phyloP scores from a whole-genome alignment of 1,139 yeast genomes.

The Pneumocystis oryctolagi region DNA sequence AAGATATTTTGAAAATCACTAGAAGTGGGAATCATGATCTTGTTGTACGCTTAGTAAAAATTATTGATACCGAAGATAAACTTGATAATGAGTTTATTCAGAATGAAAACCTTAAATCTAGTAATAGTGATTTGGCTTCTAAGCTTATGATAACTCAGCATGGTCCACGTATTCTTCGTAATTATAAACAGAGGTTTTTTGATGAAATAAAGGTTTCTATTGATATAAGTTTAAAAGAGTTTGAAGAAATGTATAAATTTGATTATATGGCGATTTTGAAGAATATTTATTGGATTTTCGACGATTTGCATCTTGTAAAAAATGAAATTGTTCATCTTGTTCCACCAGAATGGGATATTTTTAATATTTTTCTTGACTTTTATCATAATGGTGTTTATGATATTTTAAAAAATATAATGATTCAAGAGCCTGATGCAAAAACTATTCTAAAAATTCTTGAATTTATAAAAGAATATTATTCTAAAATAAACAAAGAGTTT shows the following conservation, averaged over 20 bases:
- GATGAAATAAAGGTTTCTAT: slow-evolving; percentile 47
- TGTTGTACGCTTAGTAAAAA: slow-evolving; percentile 56
- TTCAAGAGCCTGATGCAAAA: slow-evolving; percentile 46
- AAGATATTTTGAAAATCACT: slow-evolving; percentile 51
- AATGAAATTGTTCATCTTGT: slow-evolving; percentile 41
- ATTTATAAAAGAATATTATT: slow-evolving; percentile 56
- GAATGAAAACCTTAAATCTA: slow-evolving; percentile 20
- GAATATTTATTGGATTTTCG: slow-evolving; percentile 69
- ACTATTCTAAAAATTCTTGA: slow-evolving; percentile 38
- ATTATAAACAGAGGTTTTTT: slow-evolving; percentile 52
- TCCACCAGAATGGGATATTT: slow-evolving; percentile 67
- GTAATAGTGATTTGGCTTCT: slow-evolving; percentile 8
- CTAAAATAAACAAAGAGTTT: slow-evolving; percentile 34
- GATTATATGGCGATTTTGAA: slow-evolving; percentile 44
- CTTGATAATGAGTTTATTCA: slow-evolving; percentile 40
- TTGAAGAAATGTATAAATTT: slow-evolving; percentile 47
- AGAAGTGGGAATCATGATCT: slow-evolving; percentile 53
- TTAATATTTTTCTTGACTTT: slow-evolving; percentile 44
- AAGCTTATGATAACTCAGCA: slow-evolving; percentile 5
- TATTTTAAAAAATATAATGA: slow-evolving; percentile 47
- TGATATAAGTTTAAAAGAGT: slow-evolving; percentile 34
- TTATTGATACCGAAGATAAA: slow-evolving; percentile 64
- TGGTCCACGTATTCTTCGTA: slow-evolving; percentile 31
- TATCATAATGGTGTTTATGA: slow-evolving; percentile 56
- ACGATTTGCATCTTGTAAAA: slow-evolving; percentile 55